Base-by-base conservation (phyloP, 805 yeast species). In the Suhomyces kilbournensis region DNA sequence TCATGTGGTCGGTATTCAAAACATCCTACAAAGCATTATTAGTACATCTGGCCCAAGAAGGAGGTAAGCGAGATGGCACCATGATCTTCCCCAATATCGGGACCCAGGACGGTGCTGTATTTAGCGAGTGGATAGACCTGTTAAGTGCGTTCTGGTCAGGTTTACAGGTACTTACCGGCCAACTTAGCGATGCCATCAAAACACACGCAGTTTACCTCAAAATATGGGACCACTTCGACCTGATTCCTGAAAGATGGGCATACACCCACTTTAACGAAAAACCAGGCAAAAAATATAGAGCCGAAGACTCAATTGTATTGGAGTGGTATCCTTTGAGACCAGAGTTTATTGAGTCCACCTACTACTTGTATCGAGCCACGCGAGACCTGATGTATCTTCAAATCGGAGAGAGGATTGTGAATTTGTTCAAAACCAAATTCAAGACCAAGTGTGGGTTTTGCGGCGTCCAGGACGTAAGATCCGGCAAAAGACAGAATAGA, bases 271-370 rank as follows among this genome's bases (percentile, higher is more conserved):
- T 55, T 17, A 15, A 30, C 15, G 47, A 47, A 14, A 54, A n/a
- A 42, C 55, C 39, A 42, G 34, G 19, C 22, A 38, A 15, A 23
- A 34, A 39, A 39, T 35, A 23, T 17, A 15, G 40, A 2, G 28
- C 44, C 8, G 47, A 51, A 22, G 71, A 71, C 43, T 71, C 81
- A 1, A 68, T 88, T 2, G 72, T 81, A 0, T 69, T 90, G 32
- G 96, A 89, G 63, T 92, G 97, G 97, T 92, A 90, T 62, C 97
- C 97, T 2, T 72, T 92, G 44, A 74, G 98, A 50, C 98, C 98
- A 0, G 98, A 92, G 64, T 90, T 91, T 59, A 79, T 90, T 43
- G 98, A 92, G 65, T 88, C 96, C 0, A 90, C 96, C 0, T 92
- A 90, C 66, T 85, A 86, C 62, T 70, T 92, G 14, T 91, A 86